Evolutionary conservation across 176 grass and related monocot species (phyloP).

Genomic region (Zoysia pacifica): DNA sequence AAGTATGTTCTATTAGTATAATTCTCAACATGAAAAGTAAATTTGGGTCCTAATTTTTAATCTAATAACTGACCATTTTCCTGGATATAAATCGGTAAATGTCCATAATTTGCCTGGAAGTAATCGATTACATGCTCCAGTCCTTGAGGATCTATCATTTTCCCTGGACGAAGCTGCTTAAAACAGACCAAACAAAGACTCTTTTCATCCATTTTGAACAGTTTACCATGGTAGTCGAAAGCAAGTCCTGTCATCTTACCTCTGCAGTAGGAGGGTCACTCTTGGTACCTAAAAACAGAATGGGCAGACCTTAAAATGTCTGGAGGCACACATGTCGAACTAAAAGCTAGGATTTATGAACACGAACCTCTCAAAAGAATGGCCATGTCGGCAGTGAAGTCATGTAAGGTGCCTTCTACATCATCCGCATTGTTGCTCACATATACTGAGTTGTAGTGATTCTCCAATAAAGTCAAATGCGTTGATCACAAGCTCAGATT

Average conservation of each 20-base stretch:
- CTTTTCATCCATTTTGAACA: not conserved
- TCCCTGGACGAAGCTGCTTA: not conserved
- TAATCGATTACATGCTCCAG: constrained; percentile 42
- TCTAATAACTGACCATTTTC: constrained; percentile 44
- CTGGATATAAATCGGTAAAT: constrained; percentile 47
- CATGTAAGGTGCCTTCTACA: not conserved
- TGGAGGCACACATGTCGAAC: not conserved
- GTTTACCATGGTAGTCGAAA: not conserved
- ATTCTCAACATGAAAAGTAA: not conserved
- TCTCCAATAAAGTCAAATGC: constrained; percentile 54
- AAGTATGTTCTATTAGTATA: not conserved
- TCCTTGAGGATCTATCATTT: constrained; percentile 37
- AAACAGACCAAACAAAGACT: constrained; percentile 1
- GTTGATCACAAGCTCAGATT: constrained; percentile 42
- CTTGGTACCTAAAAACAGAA: not conserved
- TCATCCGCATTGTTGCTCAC: constrained; percentile 16
- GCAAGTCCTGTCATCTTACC: not conserved
- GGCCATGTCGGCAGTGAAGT: constrained; percentile 11
- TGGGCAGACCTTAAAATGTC: not conserved
- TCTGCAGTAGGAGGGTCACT: not conserved
- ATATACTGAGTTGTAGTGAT: constrained; percentile 48
- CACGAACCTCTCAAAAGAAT: not conserved
- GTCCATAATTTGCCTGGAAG: constrained; percentile 40
- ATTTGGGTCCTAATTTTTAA: no score
- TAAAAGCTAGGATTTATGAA: not conserved